These are phyloP conservation scores for Meyerozyma carpophila DNA, from an alignment of 1,139 yeast species.

Conservation along the genomic window DNA sequence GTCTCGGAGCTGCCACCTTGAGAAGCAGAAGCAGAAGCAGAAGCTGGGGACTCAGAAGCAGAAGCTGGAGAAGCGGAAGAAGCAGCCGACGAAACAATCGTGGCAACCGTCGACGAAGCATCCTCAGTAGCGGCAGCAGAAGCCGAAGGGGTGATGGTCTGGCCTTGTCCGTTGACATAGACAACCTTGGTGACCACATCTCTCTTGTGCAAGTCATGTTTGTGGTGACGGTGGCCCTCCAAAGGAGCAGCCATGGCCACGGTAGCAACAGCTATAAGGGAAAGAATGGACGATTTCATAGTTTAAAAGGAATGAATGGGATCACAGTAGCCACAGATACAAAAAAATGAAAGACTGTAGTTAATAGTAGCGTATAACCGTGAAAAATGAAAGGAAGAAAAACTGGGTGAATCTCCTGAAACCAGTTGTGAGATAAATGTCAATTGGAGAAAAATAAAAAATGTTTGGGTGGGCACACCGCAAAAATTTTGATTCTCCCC, in stretches of 20 bases:
- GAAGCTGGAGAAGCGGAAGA: constrained; percentile 19
- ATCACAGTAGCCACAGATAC: constrained; percentile 1
- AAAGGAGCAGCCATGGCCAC: constrained; percentile 27
- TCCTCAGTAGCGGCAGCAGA: constrained; percentile 7
- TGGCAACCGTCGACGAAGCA: constrained; percentile 7
- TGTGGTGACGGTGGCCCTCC: constrained; percentile 26
- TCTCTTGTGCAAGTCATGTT: constrained; percentile 9
- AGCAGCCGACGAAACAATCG: constrained; percentile 13
- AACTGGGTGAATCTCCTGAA: neutral
- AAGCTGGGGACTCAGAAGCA: constrained; percentile 14
- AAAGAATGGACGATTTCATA: constrained; percentile 14
- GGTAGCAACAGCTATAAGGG: constrained; percentile 15
- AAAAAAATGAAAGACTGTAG: constrained; percentile 21
- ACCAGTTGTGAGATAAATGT: neutral
- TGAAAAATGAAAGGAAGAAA: neutral
- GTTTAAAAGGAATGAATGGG: constrained; percentile 4
- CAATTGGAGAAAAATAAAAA: neutral
- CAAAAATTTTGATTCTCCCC: constrained; percentile 1
- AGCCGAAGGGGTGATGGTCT: constrained; percentile 13
- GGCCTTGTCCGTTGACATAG: constrained; percentile 14
- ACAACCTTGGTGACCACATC: constrained; percentile 13
- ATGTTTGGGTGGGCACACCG: neutral
- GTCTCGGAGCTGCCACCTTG: constrained; percentile 11
- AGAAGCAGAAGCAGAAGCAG: constrained; percentile 17
- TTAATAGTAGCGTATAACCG: constrained; percentile 7